phyloP scores from a whole-genome alignment of 2,329 filamentous ascomycete genomes.

The Aureobasidium mangrovei region DNA sequence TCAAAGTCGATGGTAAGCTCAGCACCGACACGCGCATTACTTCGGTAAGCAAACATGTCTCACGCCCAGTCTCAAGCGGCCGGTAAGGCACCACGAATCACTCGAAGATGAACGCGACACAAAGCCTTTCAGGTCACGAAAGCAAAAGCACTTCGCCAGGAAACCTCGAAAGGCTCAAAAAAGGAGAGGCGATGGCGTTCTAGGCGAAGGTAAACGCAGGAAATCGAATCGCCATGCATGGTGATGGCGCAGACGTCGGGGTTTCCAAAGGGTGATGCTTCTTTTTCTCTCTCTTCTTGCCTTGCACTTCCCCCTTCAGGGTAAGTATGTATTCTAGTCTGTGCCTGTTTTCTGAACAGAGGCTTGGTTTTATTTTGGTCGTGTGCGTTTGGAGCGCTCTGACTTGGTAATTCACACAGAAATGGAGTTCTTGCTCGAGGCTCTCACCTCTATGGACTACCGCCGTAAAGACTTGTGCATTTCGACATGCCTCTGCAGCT shows the following conservation, averaged over 20 bases:
- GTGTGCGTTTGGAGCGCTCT: no score
- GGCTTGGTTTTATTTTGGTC: no score
- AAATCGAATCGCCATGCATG: slow-evolving; percentile 1
- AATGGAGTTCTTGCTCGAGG: no score
- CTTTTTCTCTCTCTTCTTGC: background rate
- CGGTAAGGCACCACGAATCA: slow-evolving; percentile 11
- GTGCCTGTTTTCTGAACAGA: no score
- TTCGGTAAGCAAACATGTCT: slow-evolving; percentile 12
- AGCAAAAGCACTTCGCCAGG: background rate
- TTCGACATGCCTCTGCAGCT: no score
- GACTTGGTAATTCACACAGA: no score
- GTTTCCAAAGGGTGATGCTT: background rate
- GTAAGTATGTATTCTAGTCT: slow-evolving; percentile 13
- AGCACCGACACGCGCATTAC: slow-evolving; percentile 4
- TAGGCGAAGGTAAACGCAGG: slow-evolving; percentile 3
- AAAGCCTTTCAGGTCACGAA: background rate
- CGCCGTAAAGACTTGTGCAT: no score
- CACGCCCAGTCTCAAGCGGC: slow-evolving; percentile 8
- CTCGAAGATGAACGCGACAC: background rate
- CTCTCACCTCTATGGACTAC: no score
- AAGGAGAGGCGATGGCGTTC: background rate
- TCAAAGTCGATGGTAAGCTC: slow-evolving; percentile 11
- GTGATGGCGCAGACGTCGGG: background rate
- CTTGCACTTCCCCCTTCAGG: background rate
- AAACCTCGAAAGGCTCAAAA: background rate